Base-by-base conservation (phyloP, 1,139 yeast genomes). In the Diutina pseudorugosa region DNA sequence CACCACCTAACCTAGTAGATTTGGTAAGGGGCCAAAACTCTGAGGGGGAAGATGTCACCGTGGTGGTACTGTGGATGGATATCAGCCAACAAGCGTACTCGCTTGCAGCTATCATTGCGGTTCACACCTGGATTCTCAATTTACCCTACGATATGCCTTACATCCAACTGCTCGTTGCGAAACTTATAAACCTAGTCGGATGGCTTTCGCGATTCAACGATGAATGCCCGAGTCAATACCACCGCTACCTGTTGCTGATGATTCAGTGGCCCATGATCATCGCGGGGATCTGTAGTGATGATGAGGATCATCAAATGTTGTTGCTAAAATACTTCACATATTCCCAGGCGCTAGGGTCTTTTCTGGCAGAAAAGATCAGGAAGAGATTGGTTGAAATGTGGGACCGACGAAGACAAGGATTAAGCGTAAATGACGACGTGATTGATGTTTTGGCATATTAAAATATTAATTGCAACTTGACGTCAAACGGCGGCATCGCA, bases 201-300 rank as follows among this genome's bases (percentile, higher is more conserved):
- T 43, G 47, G 47, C 16, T 43, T 2, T n/a, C 18, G 9, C 23
- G 25, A 14, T 43, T 43, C n/a, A 30, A 30, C 11, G 64, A 66
- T 56, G 62, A 68, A 14, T 62, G 60, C 52, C 66, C 67, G 2
- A 57, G 56, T 9, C 62, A 60, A 45, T 57, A 59, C 2, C 59
- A 64, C 23, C 65, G 65, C 41, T 64, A 65, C 53, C 64, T 71
- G 14, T 60, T 71, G 45, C 66, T 77, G 68, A 70, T 77, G 74
- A 61, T 84, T 25, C 88, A 83, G 60, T 79, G 85, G 76, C 83
- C 89, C 8, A 76, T 82, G 65, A 68, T 78, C 52, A 71, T 80
- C 1, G 80, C 85, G 0, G 91, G 89, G 0, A 59, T 76, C 55
- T 77, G 79, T 57, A 77, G 83, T 52, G 64, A 70, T 21, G 65